A percentile compares a stretch with the other conserved stretches of the same genome.
Evolutionary conservation across 108 stramenopile species (phyloP).

Genomic region (Cyclotella atomus): DNA sequence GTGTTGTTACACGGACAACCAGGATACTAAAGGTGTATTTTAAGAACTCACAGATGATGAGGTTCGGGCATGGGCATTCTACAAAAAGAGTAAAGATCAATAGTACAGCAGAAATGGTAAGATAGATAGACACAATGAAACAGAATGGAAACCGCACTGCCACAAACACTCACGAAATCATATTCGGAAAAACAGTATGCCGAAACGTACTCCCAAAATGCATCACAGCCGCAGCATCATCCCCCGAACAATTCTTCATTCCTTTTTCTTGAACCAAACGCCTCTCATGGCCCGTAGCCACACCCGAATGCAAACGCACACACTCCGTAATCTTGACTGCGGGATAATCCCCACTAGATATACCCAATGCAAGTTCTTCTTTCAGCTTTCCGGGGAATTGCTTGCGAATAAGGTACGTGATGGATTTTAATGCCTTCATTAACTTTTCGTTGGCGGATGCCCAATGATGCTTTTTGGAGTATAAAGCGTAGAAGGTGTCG

Average conservation of each 20-base stretch:
- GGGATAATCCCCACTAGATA: conserved; percentile 5
- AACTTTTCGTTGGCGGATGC: conserved; percentile 6
- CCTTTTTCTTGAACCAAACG: neutral
- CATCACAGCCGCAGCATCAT: neutral
- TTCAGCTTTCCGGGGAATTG: neutral
- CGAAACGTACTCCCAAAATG: conserved; percentile 19
- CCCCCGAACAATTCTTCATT: neutral
- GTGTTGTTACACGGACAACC: too few relatives aligned
- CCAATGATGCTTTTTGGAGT: conserved; percentile 18
- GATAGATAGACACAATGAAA: neutral
- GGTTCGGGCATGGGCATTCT: conserved; percentile 15
- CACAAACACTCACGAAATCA: conserved; percentile 10
- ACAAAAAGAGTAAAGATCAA: neutral
- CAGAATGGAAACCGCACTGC: neutral
- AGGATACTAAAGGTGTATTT: too few relatives aligned
- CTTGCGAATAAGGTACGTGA: neutral
- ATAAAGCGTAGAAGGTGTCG: conserved; percentile 3
- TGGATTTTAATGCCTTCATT: neutral
- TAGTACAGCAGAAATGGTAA: neutral
- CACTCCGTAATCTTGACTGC: conserved; percentile 8
- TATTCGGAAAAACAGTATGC: neutral
- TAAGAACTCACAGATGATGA: conserved; percentile 14
- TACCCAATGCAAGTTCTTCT: neutral
- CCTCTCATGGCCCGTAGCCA: neutral
- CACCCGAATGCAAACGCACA: neutral